Evolutionary conservation across 345 rosid species (phyloP).

Genomic region (Eucalyptus sp.): DNA sequence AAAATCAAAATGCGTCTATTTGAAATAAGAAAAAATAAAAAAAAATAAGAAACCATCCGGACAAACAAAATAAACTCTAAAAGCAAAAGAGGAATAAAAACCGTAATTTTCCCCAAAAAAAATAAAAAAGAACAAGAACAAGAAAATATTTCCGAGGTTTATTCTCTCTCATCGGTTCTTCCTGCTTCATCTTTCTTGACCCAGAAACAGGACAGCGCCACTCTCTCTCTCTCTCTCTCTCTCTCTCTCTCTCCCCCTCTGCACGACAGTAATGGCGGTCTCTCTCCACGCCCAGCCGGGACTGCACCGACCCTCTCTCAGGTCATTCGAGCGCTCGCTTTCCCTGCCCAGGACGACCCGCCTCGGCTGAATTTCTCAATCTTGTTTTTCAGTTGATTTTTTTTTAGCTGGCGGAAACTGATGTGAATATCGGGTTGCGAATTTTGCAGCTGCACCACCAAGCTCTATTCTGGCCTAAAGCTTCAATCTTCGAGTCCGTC

Average conservation of each 20-base stretch:
- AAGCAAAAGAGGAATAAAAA: background rate
- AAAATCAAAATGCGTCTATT: background rate
- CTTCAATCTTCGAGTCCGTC: constrained; percentile 53
- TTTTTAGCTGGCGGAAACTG: background rate
- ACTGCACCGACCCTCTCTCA: constrained; percentile 36
- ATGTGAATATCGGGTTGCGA: background rate
- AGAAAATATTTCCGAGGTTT: background rate
- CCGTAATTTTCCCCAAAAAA: background rate
- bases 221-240: background rate
- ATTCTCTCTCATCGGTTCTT: background rate
- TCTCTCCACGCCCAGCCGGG: constrained; percentile 32
- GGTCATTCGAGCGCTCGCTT: constrained; percentile 8
- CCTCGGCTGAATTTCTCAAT: background rate
- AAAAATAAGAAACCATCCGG: background rate
- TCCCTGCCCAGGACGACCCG: background rate
- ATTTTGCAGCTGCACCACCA: constrained; percentile 49
- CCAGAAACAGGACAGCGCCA: background rate
- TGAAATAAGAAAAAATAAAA: background rate
- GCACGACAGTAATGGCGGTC: constrained; percentile 28
- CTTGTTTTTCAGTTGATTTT: background rate
- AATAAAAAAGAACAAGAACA: background rate
- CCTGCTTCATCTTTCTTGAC: background rate
- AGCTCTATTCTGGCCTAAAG: constrained; percentile 63
- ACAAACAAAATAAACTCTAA: background rate
- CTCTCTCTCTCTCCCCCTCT: background rate